These are phyloP conservation scores for Phialophora macrospora DNA, from an alignment of 2,329 filamentous ascomycete genomes.

Conservation along the genomic window DNA sequence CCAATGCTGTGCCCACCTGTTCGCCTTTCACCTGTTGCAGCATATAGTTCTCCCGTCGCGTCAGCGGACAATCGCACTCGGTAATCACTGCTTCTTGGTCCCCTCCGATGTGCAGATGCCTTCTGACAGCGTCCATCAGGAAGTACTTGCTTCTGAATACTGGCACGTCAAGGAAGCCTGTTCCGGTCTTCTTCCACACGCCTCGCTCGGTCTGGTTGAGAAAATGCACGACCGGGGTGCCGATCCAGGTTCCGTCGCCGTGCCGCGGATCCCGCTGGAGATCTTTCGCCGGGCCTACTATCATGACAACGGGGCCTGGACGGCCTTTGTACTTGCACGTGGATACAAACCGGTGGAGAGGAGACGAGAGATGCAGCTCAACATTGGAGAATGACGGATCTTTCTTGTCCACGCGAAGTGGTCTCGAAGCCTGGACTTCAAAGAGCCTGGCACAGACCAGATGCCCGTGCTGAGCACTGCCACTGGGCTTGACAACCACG, in stretches of 20 bases:
- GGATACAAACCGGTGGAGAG: not conserved
- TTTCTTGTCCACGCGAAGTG: not conserved
- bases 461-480: not conserved
- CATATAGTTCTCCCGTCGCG: not conserved
- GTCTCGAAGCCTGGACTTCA: not conserved
- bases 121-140: constrained; percentile 3
- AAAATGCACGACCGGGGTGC: not conserved
- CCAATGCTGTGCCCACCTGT: not conserved
- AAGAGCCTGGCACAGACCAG: not conserved
- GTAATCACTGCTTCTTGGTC: not conserved
- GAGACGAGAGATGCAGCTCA: not conserved
- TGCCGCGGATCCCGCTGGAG: not conserved
- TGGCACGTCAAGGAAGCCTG: not conserved
- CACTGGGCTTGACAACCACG: not conserved
- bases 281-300: not conserved
- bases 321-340: not conserved
- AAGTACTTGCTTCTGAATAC: not conserved
- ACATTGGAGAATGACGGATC: not conserved
- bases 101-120: constrained; percentile 4
- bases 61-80: not conserved
- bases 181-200: constrained; percentile 6
- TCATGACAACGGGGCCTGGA: not conserved
- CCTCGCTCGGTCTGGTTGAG: constrained; percentile 7
- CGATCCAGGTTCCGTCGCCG: not conserved
- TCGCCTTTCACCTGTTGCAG: not conserved